These are phyloP conservation scores for Parietichytrium sp. DNA, from an alignment of 108 stramenopile species.

Conservation along the genomic window DNA sequence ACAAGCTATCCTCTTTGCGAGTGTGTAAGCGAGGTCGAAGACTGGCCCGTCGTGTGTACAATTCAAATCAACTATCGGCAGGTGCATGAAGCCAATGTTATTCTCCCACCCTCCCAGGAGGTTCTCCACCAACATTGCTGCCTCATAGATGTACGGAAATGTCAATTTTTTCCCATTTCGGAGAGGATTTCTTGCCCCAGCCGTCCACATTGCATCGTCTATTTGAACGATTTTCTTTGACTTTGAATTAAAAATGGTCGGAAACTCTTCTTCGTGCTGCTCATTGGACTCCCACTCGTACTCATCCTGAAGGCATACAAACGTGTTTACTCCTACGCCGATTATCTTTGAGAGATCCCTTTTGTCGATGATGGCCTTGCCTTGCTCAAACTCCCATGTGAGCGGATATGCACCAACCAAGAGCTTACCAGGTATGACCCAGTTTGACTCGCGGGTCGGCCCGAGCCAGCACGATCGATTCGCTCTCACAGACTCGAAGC, in stretches of 20 bases:
- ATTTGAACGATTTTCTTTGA: too few species aligned
- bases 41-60: constrained; percentile 56
- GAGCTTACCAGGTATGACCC: constrained; percentile 43
- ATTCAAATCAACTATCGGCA: constrained; percentile 62
- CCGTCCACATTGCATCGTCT: background rate
- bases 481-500: background rate
- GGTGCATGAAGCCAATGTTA: constrained; percentile 46
- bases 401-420: constrained; percentile 46
- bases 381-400: constrained; percentile 17
- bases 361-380: background rate
- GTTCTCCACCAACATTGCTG: background rate
- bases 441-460: constrained; percentile 37
- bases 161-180: background rate
- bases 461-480: background rate
- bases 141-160: background rate
- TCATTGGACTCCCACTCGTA: too few species aligned
- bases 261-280: too few species aligned
- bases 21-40: constrained; percentile 40
- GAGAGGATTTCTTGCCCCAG: background rate
- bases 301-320: constrained; percentile 64
- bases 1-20: constrained; percentile 47
- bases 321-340: constrained; percentile 52
- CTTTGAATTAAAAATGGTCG: too few species aligned
- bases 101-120: too few species aligned
- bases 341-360: constrained; percentile 40